Evolutionary conservation across 495 filamentous ascomycete species (phyloP), one percentile per base, ranked within the genome.

Genomic region (Cairneyella variabilis): DNA sequence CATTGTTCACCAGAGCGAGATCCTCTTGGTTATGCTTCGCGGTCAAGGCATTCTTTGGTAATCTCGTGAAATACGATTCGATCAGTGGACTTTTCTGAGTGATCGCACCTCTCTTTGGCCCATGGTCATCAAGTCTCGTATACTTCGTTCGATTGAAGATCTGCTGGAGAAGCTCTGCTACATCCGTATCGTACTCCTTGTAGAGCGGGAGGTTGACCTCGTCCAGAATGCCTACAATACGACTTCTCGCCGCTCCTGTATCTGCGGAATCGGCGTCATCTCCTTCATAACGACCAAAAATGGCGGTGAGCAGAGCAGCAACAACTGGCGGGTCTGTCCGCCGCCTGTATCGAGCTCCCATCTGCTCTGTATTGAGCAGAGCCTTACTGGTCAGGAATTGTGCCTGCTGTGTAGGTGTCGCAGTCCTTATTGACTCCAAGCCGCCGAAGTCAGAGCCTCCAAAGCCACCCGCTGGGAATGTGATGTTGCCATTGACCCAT

Each of bases 101-200:
- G 63, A 99, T 87, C 11, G 84, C 79, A 1, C 95, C 95, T 56
- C 86, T 69, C 65, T 89, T 95, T 3, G 95, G 95, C 2, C 95
- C 95, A 64, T 97, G 79, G 0, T 89, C 89, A 57, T 97, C 95
- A 17, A 99, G 69, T 41, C 95, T 83, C 51, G 90, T 73, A 69
- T 97, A 99, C 63, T 92, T 95, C 70, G 91, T 85, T 51, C 95
- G 86, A 63, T 96, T 95, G 76, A 85, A 95, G 17, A 97, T 68
- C 64, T 97, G 95, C 60, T 95, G 83, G 42, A 93, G 81, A 46
- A 92, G 93, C 44, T 85, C 88, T 30, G 81, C 80, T 11, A 87
- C 76, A 63, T 99, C 95, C 4, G 62, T 73, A 63, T 97, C 90
- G 65, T 95, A 97, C 61, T 99, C 92, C 39, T 83, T 71, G 69